Percentiles rank a stretch among this genome's conserved stretches.
Evolutionary conservation across 2,329 filamentous ascomycete species (phyloP).

Genomic region (Cladobotryum mycophilum): DNA sequence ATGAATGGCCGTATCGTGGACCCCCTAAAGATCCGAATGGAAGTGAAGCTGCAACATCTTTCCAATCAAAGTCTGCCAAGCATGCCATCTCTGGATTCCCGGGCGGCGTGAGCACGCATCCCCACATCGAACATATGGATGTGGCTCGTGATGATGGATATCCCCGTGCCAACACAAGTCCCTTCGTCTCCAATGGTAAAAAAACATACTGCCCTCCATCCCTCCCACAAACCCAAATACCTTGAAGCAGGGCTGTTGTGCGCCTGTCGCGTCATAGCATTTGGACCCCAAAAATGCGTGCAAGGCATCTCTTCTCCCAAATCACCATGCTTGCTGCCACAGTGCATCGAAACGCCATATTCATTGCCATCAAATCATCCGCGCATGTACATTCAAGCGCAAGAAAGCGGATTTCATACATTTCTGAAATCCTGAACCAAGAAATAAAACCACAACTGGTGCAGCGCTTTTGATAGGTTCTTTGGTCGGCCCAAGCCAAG

Average conservation of each 20-base stretch:
- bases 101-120: too few species aligned
- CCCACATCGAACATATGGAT: not conserved
- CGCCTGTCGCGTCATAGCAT: constrained; percentile 4
- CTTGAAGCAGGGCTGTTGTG: not conserved
- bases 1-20: constrained; percentile 1
- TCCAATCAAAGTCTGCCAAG: constrained; percentile 10
- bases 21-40: constrained; percentile 5
- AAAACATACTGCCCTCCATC: not conserved
- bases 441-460: constrained; percentile 9
- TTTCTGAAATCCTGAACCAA: constrained; percentile 7
- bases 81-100: not conserved
- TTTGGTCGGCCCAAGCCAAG: constrained; percentile 9
- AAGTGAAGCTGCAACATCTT: constrained; percentile 8
- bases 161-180: not conserved
- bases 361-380: constrained; percentile 7
- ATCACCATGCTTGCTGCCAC: not conserved
- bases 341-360: constrained; percentile 8
- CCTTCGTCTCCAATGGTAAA: not conserved
- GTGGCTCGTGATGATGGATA: not conserved
- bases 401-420: constrained; percentile 7
- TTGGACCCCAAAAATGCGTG: constrained; percentile 1
- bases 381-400: constrained; percentile 9
- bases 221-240: not conserved
- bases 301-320: not conserved
- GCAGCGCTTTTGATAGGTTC: constrained; percentile 10